Conservation (phyloP, 73 alveolate species). For the Paramecium octaurelia region DNA sequence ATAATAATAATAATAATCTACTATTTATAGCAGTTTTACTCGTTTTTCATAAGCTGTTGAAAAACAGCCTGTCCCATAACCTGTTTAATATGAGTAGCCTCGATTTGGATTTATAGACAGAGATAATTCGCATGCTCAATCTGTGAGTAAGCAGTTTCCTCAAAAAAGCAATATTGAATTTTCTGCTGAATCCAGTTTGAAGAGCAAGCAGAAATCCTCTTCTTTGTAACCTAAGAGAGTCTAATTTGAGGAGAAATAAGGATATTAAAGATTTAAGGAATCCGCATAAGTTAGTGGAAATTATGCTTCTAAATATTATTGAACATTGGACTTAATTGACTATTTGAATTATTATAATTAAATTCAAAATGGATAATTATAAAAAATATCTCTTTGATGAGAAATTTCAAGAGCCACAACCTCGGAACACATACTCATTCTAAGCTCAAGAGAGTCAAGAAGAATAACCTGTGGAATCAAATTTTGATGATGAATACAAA, state of each 20-base stretch:
- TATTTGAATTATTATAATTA: background rate
- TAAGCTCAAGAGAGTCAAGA: background rate
- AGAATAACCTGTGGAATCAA: background rate
- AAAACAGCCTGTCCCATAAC: background rate
- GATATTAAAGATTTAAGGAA: background rate
- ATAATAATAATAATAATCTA: background rate
- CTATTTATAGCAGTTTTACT: conserved; percentile 34
- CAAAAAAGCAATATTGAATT: background rate
- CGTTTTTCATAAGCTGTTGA: conserved; percentile 27
- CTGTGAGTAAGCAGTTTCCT: background rate
- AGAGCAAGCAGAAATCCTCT: background rate
- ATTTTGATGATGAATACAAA: conserved; percentile 30
- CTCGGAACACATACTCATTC: background rate
- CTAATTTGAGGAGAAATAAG: background rate
- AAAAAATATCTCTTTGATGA: conserved; percentile 35
- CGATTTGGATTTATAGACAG: conserved; percentile 14
- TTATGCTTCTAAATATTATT: conserved; percentile 11
- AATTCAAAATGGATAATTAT: conserved; percentile 34
- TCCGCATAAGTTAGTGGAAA: background rate
- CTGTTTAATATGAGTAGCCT: conserved; percentile 13
- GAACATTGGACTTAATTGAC: background rate
- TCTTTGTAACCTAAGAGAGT: conserved; percentile 13
- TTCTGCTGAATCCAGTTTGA: background rate
- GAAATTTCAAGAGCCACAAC: background rate
- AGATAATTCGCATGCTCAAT: background rate